These are phyloP conservation scores for Polysphondylium violaceum DNA, from an alignment of 78 protist species.

Conservation along the genomic window DNA sequence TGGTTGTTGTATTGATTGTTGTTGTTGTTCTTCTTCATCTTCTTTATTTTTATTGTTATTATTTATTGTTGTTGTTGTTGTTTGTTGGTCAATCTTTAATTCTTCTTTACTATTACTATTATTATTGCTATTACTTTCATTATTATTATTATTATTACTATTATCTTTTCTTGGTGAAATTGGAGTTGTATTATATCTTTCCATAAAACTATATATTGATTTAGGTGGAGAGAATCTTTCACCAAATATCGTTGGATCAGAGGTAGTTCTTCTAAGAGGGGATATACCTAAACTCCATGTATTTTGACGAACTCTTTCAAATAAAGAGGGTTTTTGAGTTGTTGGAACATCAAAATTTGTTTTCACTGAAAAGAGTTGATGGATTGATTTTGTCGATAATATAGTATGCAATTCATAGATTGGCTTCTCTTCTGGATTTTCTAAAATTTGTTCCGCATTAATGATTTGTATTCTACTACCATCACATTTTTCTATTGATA, in stretches of 20 bases:
- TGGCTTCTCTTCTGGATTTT: constrained; percentile 12
- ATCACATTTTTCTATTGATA: constrained; percentile 44
- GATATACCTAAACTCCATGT: constrained; percentile 79
- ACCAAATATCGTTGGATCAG: constrained; percentile 71
- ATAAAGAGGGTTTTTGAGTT: constrained; percentile 7
- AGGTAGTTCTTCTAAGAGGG: constrained; percentile 69
- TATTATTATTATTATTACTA: neutral
- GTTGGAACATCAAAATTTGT: constrained; percentile 39
- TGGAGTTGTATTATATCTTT: constrained; percentile 25
- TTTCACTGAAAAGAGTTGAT: constrained; percentile 70
- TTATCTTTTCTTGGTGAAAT: constrained; percentile 51
- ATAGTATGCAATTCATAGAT: constrained; percentile 59
- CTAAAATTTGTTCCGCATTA: neutral
- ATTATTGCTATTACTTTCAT: neutral
- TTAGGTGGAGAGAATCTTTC: constrained; percentile 62
- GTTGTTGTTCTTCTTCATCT: neutral
- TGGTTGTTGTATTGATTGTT: neutral
- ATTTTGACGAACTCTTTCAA: constrained; percentile 63
- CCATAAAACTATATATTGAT: constrained; percentile 40
- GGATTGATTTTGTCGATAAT: constrained; percentile 53
- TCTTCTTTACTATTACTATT: neutral
- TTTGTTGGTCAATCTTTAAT: neutral
- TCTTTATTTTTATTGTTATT: neutral
- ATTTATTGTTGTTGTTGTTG: constrained; percentile 8
- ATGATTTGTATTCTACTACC: constrained; percentile 55